A percentile compares a stretch with the other conserved stretches of the same genome.
phyloP scores from a whole-genome alignment of 768 basidiomycete genomes.

The Rhodotorula sphaerocarpa region DNA sequence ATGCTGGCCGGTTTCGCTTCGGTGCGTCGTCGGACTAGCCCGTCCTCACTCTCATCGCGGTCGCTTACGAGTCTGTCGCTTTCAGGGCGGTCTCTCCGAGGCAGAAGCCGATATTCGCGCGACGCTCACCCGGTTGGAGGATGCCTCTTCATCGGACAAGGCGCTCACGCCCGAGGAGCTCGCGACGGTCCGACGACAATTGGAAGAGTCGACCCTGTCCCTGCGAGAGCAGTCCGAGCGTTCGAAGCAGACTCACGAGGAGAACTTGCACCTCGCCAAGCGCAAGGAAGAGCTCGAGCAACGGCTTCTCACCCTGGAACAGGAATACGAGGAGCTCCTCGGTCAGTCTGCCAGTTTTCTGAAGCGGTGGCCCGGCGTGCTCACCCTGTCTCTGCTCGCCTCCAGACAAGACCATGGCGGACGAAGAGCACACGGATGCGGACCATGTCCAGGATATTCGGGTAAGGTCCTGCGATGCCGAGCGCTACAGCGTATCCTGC shows the following conservation, averaged over 20 bases:
- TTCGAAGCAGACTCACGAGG: conserved; percentile 80
- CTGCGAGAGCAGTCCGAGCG: conserved; percentile 83
- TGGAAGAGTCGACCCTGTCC: conserved; percentile 77
- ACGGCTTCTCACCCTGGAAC: conserved; percentile 68
- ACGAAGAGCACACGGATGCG: conserved; percentile 75
- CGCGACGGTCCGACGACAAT: conserved; percentile 70
- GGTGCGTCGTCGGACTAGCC: conserved; percentile 48
- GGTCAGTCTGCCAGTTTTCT: conserved; percentile 51
- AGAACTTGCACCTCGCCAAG: conserved; percentile 73
- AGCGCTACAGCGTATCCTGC: background rate
- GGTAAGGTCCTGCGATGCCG: conserved; percentile 48
- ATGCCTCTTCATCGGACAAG: conserved; percentile 51
- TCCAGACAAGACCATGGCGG: conserved; percentile 81
- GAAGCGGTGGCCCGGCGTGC: background rate
- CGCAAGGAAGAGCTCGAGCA: conserved; percentile 80
- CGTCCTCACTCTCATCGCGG: background rate
- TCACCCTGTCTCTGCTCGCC: conserved; percentile 2
- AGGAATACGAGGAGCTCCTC: conserved; percentile 92
- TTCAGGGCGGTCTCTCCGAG: conserved; percentile 83
- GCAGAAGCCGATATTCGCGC: conserved; percentile 87
- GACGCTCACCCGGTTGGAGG: conserved; percentile 73
- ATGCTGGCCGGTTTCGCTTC: conserved; percentile 99
- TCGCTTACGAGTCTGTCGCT: background rate
- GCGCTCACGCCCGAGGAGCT: conserved; percentile 67
- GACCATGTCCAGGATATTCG: conserved; percentile 86